Evolutionary conservation across 192 early-diverging fungal genomes (phyloP).

Genomic region (Paraglomus occultum): DNA sequence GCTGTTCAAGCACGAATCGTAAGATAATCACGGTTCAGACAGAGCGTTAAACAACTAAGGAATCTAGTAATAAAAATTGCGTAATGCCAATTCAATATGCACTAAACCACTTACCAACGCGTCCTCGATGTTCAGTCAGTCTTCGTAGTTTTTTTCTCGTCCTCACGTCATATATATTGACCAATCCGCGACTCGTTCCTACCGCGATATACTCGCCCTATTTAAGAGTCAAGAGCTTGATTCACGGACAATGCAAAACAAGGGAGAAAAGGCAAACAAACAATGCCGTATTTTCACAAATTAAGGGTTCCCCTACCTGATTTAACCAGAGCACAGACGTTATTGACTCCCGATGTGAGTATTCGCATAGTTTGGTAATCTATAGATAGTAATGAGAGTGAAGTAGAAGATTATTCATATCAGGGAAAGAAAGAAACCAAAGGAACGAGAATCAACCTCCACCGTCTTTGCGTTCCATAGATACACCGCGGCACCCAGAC

Average conservation of each 20-base stretch:
- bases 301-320: constrained; percentile 36
- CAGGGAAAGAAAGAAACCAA: too few relatives aligned
- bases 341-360: constrained; percentile 42
- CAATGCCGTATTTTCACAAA: too few relatives aligned
- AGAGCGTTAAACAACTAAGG: too few relatives aligned
- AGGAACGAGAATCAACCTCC: neutral
- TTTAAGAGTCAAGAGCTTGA: neutral
- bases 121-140: constrained; percentile 43
- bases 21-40: too few relatives aligned
- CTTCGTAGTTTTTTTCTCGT: constrained; percentile 41
- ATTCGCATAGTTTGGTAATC: constrained; percentile 42
- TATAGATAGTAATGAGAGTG: constrained; percentile 7
- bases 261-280: too few relatives aligned
- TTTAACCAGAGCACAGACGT: constrained; percentile 78
- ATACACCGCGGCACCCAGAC: constrained; percentile 79
- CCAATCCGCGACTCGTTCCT: constrained; percentile 64
- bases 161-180: constrained; percentile 71
- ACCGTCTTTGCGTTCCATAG: constrained; percentile 79
- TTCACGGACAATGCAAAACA: too few relatives aligned
- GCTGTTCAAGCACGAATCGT: too few relatives aligned
- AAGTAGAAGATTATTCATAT: too few relatives aligned
- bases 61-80: too few relatives aligned
- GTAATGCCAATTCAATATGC: too few relatives aligned
- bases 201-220: constrained; percentile 63
- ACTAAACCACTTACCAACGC: constrained; percentile 52